These are phyloP conservation scores for Dothideomycetes sp. DNA, from an alignment of 2,329 filamentous ascomycete species.

Conservation along the genomic window DNA sequence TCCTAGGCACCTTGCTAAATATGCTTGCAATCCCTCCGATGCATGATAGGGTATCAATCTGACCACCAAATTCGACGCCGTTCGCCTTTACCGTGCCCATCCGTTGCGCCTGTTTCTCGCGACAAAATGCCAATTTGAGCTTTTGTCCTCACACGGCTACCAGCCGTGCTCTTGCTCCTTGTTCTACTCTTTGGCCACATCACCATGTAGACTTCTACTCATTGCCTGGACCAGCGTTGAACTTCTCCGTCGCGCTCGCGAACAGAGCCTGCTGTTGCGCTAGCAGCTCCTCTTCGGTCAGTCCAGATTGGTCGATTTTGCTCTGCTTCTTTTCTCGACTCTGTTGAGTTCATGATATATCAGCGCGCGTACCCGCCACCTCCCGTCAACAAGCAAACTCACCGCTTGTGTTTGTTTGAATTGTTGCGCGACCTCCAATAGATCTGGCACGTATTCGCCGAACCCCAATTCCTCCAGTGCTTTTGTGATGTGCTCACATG, in stretches of 20 bases:
- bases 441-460: conserved; percentile 78
- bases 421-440: conserved; percentile 75
- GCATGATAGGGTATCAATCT: no score
- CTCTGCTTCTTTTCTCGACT: conserved; percentile 93
- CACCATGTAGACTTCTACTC: neutral
- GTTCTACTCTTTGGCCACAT: conserved; percentile 1
- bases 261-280: conserved; percentile 88
- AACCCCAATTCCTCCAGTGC: conserved; percentile 89
- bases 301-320: conserved; percentile 89
- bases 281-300: conserved; percentile 82
- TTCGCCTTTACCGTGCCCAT: no score
- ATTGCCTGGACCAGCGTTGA: conserved; percentile 32
- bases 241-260: conserved; percentile 64
- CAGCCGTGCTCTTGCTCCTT: neutral
- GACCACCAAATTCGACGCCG: no score
- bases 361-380: conserved; percentile 6
- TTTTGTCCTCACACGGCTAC: no score
- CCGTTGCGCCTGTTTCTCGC: no score
- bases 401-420: conserved; percentile 93
- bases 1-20: no score
- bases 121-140: no score
- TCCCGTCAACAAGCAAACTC: conserved; percentile 18
- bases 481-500: conserved; percentile 93
- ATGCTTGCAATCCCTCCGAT: no score
- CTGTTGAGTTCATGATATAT: conserved; percentile 34